Evolutionary conservation across 306 rosid genomes (phyloP), one percentile per base, ranked within the genome.

Genomic region (Urtica urens): DNA sequence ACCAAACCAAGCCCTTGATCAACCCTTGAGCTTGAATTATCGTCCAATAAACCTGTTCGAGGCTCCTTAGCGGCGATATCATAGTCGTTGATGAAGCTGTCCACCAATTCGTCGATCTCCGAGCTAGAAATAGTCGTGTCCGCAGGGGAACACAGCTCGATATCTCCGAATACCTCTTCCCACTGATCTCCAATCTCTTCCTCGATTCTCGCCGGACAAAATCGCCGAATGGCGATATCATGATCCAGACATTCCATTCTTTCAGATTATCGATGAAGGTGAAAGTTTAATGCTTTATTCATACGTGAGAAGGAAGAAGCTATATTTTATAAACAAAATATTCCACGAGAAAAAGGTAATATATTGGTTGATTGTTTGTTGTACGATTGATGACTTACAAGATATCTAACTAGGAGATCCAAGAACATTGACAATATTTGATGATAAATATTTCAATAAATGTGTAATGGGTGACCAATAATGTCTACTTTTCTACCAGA

Each of bases 1-100:
- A 85, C 87, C 80, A 85, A 78, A 37, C 81, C 71, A 46, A 85
- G 67, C 26, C 95, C 87, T 65, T 76, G 77, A 48, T 81, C 71
- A 51, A 76, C 71, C 11, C 76, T 68, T 44, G 69, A 68, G 39
- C 41, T 76, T 5, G 33, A 56, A 53, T 64, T 65, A 51, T 71
- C 60, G 25, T 12, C 64, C 56, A 63, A 21, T 15, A 62, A 68
- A 55, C 64, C 22, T 20, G 23, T 29, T 65, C 65, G 13, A 23
- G 23, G 39, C 33, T 55, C 22, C 20, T 28, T 34, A 42, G 70
- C 10, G 59, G 63, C 70, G 29, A 64, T 38, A 23, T 53, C 59
- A 26, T 35, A 57, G 10, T 69, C 78, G 55, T 78, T 81, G 63
- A 78, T 78, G 80, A 79, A 66, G 80, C 95, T 81, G 19, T 72